Evolutionary conservation across 2,329 filamentous ascomycete species (phyloP).

Genomic region (Venturiaceae sp.): DNA sequence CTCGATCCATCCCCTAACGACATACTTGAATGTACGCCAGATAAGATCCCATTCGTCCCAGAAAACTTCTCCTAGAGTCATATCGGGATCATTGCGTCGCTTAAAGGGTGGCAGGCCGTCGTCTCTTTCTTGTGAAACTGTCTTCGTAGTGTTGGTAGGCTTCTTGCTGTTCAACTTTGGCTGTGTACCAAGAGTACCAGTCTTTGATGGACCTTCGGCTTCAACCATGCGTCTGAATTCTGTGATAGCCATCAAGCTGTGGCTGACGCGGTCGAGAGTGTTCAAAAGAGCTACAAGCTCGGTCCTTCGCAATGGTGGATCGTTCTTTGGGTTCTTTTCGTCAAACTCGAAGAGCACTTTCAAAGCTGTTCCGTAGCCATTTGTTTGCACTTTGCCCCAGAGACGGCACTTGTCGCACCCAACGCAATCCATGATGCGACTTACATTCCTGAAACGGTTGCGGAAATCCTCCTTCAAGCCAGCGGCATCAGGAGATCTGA

Average conservation of each 20-base stretch:
- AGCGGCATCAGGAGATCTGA: constrained; percentile 55
- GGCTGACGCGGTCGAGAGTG: constrained; percentile 78
- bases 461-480: constrained; percentile 94
- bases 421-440: constrained; percentile 95
- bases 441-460: constrained; percentile 94
- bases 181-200: background rate
- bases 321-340: constrained; percentile 49
- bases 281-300: constrained; percentile 94
- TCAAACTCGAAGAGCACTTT: constrained; percentile 96
- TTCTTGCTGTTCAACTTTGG: constrained; percentile 12
- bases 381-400: constrained; percentile 95
- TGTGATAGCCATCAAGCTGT: constrained; percentile 65
- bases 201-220: constrained; percentile 17
- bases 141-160: constrained; percentile 13
- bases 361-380: constrained; percentile 86
- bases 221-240: constrained; percentile 54
- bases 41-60: constrained; percentile 55
- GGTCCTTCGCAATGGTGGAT: constrained; percentile 70
- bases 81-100: constrained; percentile 30
- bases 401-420: constrained; percentile 97
- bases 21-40: constrained; percentile 51
- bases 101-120: constrained; percentile 31
- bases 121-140: constrained; percentile 15
- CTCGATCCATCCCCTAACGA: constrained; percentile 60
- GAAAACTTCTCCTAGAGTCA: constrained; percentile 47